Conservation (phyloP, 2,329 filamentous ascomycete species). For the Aspergillus uvarum region DNA sequence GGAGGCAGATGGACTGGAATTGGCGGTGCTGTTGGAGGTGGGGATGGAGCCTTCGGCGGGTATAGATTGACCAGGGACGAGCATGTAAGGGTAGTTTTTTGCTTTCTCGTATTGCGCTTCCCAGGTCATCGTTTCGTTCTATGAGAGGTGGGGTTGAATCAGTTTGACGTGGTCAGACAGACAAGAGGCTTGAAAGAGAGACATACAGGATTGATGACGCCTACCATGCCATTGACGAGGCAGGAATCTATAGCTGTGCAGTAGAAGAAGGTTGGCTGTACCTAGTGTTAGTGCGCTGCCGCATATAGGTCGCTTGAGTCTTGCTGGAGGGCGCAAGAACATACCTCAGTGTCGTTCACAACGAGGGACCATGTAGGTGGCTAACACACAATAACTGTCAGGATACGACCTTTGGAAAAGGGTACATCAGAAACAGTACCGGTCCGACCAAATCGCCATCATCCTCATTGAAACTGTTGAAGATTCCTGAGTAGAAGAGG, state of each 20-base stretch:
- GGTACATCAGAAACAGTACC: constrained; percentile 23
- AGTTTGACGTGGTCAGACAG: background rate
- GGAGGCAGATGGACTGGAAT: constrained; percentile 11
- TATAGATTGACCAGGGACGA: constrained; percentile 57
- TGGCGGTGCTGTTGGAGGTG: constrained; percentile 8
- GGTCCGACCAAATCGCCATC: constrained; percentile 42
- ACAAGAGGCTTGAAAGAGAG: background rate
- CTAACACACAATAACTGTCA: constrained; percentile 12
- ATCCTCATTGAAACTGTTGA: constrained; percentile 50
- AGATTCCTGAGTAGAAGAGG: constrained; percentile 33
- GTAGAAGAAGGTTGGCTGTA: constrained; percentile 64
- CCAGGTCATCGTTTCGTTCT: constrained; percentile 52
- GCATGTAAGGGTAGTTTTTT: constrained; percentile 51
- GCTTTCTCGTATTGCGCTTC: constrained; percentile 51
- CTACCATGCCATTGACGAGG: constrained; percentile 67
- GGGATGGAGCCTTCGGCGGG: constrained; percentile 48
- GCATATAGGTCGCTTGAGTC: background rate
- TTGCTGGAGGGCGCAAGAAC: background rate
- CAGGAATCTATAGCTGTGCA: constrained; percentile 69
- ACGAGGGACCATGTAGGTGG: constrained; percentile 40
- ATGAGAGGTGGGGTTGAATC: background rate
- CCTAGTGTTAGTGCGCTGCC: background rate
- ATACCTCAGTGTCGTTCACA: constrained; percentile 59
- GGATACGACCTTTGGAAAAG: background rate
- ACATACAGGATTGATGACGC: constrained; percentile 68